These are phyloP conservation scores for Globisporangium abappressorium DNA, from an alignment of 352 stramenopile genomes.

Conservation along the genomic window DNA sequence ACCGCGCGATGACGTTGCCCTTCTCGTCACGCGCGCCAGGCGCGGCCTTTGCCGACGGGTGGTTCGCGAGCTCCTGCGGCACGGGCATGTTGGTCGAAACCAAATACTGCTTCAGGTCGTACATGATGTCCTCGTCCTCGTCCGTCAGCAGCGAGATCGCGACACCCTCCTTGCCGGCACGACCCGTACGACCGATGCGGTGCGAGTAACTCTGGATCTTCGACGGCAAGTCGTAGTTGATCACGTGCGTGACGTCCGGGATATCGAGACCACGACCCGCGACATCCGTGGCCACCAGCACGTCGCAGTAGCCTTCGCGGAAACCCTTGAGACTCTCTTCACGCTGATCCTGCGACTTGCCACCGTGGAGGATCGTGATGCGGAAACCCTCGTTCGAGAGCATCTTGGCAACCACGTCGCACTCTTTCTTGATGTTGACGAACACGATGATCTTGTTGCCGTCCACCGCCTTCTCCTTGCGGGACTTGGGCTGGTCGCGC, in stretches of 20 bases:
- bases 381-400: slow-evolving; percentile 90
- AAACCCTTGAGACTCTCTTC: slow-evolving; percentile 92
- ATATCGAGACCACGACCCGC: slow-evolving; percentile 98
- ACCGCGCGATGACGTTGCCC: slow-evolving; percentile 83
- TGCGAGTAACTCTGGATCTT: slow-evolving; percentile 99
- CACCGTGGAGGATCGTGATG: slow-evolving; percentile 95
- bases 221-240: slow-evolving; percentile 98
- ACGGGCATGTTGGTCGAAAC: slow-evolving; percentile 93
- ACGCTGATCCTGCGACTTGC: slow-evolving; percentile 96
- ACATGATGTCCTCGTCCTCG: slow-evolving; percentile 96
- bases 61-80: slow-evolving; percentile 90
- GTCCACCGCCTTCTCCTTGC: slow-evolving; percentile 72
- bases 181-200: slow-evolving; percentile 97
- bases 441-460: slow-evolving; percentile 99
- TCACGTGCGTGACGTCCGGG: slow-evolving; percentile 96
- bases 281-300: slow-evolving; percentile 94
- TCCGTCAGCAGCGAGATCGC: slow-evolving; percentile 98
- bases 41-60: slow-evolving; percentile 91
- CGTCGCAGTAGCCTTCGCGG: slow-evolving; percentile 83
- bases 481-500: slow-evolving; percentile 54
- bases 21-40: slow-evolving; percentile 78
- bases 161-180: slow-evolving; percentile 96
- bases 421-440: slow-evolving; percentile 99
- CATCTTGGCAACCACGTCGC: slow-evolving; percentile 93
- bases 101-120: slow-evolving; percentile 96